Evolutionary conservation across 331 rosid species (phyloP), one percentile per base, ranked within the genome.

Genomic region (Phaseolus coccineus): DNA sequence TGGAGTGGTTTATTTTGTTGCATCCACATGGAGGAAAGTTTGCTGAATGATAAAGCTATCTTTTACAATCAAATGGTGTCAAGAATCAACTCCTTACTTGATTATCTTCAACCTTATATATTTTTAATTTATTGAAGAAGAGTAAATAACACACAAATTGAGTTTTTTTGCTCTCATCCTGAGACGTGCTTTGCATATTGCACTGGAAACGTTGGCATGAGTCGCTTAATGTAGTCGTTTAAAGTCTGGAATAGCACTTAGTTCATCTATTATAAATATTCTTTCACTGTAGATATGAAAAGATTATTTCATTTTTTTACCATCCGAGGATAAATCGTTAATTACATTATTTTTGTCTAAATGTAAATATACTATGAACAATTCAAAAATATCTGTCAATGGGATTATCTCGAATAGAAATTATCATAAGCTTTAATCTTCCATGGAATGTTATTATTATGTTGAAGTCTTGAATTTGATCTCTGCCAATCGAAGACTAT

Each of bases 31-130:
- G 44, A n/a, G 12, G 3, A 27, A 33, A 68, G 5, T 56, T 75
- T 55, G 53, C 66, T 75, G 76, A 16, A 16, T 57, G 10, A 76
- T 25, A 58, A 74, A 42, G 30, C 69, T 57, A 30, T 72, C 51
- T 52, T 59, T 75, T 62, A 10, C 79, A 24, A 15, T 42, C 56
- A 27, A 57, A 58, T 56, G 40, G 11, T 74, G 22, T 22, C 56
- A 12, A 25, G 66, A 19, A 55, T 19, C 77, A 4, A 70, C 12
- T 69, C 19, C 76, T 31, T 52, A 11, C 31, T 33, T 52, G n/a
- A 71, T 30, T 52, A 71, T 71, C 6, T 51, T 51, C 30, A n/a
- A 4, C 63, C 31, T 52, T n/a, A n/a, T 5, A 39, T 42, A 8
- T 46, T 50, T 27, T 44, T 24, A 25, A 15, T 13, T 73, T 39